Evolutionary conservation across 768 basidiomycete species (phyloP), one percentile per base, ranked within the genome.

Genomic region (Nevesoporus exiguus): DNA sequence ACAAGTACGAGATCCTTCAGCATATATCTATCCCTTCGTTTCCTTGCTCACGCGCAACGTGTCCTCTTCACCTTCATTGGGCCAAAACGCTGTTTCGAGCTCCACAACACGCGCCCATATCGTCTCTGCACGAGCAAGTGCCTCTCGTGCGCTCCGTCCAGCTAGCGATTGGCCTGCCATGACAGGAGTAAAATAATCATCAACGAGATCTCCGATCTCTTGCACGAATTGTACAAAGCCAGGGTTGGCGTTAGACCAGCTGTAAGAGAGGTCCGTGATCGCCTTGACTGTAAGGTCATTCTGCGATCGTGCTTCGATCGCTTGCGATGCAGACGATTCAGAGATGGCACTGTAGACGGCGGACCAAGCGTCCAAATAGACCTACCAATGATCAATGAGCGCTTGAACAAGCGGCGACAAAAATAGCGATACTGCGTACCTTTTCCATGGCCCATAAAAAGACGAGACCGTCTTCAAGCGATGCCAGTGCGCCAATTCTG

Each of bases 381-480:
- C 75, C 88, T 90, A 44, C 3, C 24, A 22, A 41, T 13, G 8
- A 40, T 50, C 19, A 49, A 42, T 24, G 13, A 27, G 22, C 19
- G 30, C 19, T 21, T 19, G 11, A 25, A 8, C n/a, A n/a, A n/a
- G n/a, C 30, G 21, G 30, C 8, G 8, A 30, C 1, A 5, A 1
- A 9, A 29, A 9, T 17, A 19, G 5, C 13, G 19, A 15, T 3
- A 34, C 5, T 7, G 54, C 69, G 21, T 40, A 87, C 88, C 73
- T 80, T 77, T 66, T 90, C 88, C 87, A 90, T 90, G 0, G 84
- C 84, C 87, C 87, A 90, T 14, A 91, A 69, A 56, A 90, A 84
- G 1, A 90, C 73, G 21, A 91, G 68, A 0, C 84, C 85, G 39
- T 90, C 88, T 46, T 80, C 77, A 19, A 87, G 58, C 0, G 70